These are phyloP conservation scores for Globisporangium camurandrum DNA, from an alignment of 352 stramenopile species.

Conservation along the genomic window DNA sequence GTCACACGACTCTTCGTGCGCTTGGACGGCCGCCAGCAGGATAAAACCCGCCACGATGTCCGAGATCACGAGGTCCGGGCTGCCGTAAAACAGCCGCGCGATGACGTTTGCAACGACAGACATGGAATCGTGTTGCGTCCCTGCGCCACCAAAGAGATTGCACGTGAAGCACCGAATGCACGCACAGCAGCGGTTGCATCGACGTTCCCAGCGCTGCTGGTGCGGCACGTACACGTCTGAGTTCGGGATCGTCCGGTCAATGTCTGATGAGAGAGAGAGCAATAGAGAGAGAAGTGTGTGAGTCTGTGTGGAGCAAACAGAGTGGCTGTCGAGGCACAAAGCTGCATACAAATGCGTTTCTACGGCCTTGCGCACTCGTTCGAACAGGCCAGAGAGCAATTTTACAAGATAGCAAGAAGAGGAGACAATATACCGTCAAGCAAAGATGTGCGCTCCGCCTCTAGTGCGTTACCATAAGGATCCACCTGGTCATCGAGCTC, in stretches of 20 bases:
- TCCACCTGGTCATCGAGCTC: conserved; percentile 21
- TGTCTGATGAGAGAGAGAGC: too few relatives aligned
- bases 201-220: conserved; percentile 63
- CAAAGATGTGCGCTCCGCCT: conserved; percentile 69
- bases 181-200: conserved; percentile 66
- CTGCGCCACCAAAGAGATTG: conserved; percentile 78
- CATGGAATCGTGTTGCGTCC: conserved; percentile 84
- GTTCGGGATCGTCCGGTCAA: conserved; percentile 50
- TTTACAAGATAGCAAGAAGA: too few relatives aligned
- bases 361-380: too few relatives aligned
- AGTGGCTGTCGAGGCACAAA: too few relatives aligned
- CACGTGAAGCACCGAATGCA: conserved; percentile 83
- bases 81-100: conserved; percentile 80
- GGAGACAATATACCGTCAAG: conserved; percentile 79
- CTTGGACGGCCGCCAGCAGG: conserved; percentile 69
- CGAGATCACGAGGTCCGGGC: conserved; percentile 81
- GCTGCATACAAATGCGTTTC: too few relatives aligned
- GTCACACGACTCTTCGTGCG: conserved; percentile 56
- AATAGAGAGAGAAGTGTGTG: conserved; percentile 3
- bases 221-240: conserved; percentile 82
- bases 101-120: conserved; percentile 82
- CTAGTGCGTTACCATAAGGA: conserved; percentile 59
- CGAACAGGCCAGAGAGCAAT: too few relatives aligned
- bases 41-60: conserved; percentile 85
- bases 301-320: too few relatives aligned